Base-by-base conservation (phyloP, 768 basidiomycete genomes). In the Naematelia aurantialba region DNA sequence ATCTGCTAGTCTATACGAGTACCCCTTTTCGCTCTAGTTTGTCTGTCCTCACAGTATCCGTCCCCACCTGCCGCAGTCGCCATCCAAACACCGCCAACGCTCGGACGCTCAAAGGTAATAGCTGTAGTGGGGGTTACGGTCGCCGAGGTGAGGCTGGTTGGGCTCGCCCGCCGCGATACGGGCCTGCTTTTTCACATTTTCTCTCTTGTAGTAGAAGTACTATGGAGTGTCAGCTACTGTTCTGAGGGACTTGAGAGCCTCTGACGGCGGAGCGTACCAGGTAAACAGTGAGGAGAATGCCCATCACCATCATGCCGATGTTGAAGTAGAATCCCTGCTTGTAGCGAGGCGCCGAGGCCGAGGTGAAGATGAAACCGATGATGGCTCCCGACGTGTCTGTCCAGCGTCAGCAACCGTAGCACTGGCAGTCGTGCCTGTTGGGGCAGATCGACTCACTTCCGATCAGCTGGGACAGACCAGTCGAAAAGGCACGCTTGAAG, bases 111-210 rank as follows among this genome's bases (percentile, higher is more conserved):
- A n/a, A n/a, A n/a, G n/a, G n/a, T n/a, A n/a, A n/a, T n/a, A 69
- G 42, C 25, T 53, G 55, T 61, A 70, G 48, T 70, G 69, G 25
- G 66, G 66, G 31, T 70, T 70, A 1, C 51, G 49, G 42, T 65
- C 61, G n/a, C 69, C 69, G 5, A 67, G 47, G 44, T 65, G 61
- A 24, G 66, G 69, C 39, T 67, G 63, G 45, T 70, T 61, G 2
- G 53, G 53, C 4, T 66, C 69, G 13, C 69, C 69, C 5, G 47
- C 60, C 21, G 62, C 63, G 22, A 64, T 50, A n/a, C 61, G 29
- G 42, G 59, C 45, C 30, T 49, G 46, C 13, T 60, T 29, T 17
- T 55, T 62, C 45, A n/a, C n/a, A n/a, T n/a, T 47, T 52, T 49
- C 66, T 69, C n/a, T n/a, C n/a, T n/a, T n/a, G n/a, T n/a, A 22